A percentile compares a stretch with the other conserved stretches of the same genome.
Evolutionary conservation across 169 alveolate genomes (phyloP).

Genomic region (Perkinsus chesapeaki): DNA sequence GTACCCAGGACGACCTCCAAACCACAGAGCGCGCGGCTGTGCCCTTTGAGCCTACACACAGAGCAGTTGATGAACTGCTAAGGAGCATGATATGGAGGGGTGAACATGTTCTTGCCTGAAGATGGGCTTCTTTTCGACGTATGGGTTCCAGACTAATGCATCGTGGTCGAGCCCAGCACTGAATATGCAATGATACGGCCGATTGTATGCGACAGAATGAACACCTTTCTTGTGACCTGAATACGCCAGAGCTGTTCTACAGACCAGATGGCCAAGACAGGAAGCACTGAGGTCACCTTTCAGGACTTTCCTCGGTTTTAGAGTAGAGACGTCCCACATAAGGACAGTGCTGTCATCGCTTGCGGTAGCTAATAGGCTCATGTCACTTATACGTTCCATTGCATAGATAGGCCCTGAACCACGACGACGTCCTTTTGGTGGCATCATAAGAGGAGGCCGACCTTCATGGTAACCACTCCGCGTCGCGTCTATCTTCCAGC

Average conservation of each 20-base stretch:
- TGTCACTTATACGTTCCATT: background rate
- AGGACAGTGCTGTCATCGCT: background rate
- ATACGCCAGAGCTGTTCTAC: background rate
- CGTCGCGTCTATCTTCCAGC: background rate
- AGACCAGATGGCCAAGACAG: background rate
- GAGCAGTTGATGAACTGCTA: background rate
- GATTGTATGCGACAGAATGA: background rate
- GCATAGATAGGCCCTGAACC: background rate
- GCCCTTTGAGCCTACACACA: conserved; percentile 22
- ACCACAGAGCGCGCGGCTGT: conserved; percentile 43
- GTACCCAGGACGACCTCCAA: conserved; percentile 41
- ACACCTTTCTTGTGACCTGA: conserved; percentile 2
- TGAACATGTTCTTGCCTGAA: conserved; percentile 16
- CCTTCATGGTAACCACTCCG: background rate
- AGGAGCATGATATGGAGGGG: background rate
- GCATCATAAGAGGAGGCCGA: no score
- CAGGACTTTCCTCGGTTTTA: background rate
- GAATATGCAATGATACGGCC: background rate
- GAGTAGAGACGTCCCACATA: background rate
- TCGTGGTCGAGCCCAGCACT: conserved; percentile 1
- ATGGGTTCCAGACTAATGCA: conserved; percentile 43
- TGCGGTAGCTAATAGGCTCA: background rate
- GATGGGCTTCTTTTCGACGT: conserved; percentile 40
- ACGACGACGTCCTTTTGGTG: background rate
- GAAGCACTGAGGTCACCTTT: background rate